phyloP scores from a whole-genome alignment of 768 basidiomycete genomes.

The Boletus rufocinnamomeus region DNA sequence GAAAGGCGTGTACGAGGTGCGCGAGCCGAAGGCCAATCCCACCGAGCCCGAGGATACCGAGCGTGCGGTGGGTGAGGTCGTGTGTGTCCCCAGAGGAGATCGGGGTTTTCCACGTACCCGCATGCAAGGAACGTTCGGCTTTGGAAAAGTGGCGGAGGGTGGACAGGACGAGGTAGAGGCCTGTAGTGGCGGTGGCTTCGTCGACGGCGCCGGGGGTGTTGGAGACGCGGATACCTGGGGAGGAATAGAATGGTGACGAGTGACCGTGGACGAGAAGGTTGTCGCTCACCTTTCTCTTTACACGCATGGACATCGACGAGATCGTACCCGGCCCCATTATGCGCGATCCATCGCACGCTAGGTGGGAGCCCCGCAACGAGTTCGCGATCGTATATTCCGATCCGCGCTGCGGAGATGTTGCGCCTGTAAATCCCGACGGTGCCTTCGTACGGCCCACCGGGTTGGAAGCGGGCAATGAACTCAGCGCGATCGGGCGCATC shows the following conservation, averaged over 20 bases:
- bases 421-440: slow-evolving; percentile 54
- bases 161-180: slow-evolving; percentile 79
- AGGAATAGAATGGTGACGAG: not conserved
- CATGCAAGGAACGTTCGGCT: slow-evolving; percentile 55
- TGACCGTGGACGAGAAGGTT: slow-evolving; percentile 33
- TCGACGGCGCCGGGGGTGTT: slow-evolving; percentile 91
- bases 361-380: slow-evolving; percentile 61
- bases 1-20: slow-evolving; percentile 74
- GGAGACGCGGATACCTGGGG: slow-evolving; percentile 61
- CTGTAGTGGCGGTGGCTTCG: slow-evolving; percentile 89
- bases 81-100: slow-evolving; percentile 52
- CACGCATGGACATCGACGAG: slow-evolving; percentile 74
- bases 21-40: slow-evolving; percentile 75
- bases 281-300: slow-evolving; percentile 65
- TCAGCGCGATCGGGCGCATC: slow-evolving; percentile 45
- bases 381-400: slow-evolving; percentile 52
- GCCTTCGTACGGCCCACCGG: slow-evolving; percentile 49
- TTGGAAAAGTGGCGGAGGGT: slow-evolving; percentile 71
- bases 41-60: slow-evolving; percentile 74
- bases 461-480: slow-evolving; percentile 45
- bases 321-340: slow-evolving; percentile 90
- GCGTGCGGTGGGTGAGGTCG: slow-evolving; percentile 66
- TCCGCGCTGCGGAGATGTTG: slow-evolving; percentile 43
- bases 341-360: slow-evolving; percentile 78
- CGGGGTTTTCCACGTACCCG: slow-evolving; percentile 60